Percentiles rank a stretch among this genome's conserved stretches.
These are phyloP conservation scores for Lathyrus tuberosus DNA, from an alignment of 306 rosid species.

Conservation along the genomic window DNA sequence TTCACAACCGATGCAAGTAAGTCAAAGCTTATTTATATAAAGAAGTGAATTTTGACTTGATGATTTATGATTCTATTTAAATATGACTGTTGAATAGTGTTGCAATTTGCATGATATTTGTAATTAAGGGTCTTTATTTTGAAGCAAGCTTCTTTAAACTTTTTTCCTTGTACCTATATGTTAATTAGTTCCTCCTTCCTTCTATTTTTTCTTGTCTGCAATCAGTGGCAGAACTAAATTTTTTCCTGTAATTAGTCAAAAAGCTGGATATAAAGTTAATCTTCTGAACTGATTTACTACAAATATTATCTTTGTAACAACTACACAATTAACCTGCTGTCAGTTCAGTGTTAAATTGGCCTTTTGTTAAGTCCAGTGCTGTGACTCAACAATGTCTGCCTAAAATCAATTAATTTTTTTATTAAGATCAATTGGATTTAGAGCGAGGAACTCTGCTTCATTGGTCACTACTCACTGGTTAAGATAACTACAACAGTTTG, in stretches of 20 bases:
- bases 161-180: background rate
- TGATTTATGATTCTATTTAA: background rate
- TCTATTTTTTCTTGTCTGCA: constrained; percentile 9
- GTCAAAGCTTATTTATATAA: background rate
- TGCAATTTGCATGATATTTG: constrained; percentile 1
- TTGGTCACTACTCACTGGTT: background rate
- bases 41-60: constrained; percentile 5
- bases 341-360: background rate
- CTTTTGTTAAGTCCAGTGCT: background rate
- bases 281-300: too few relatives aligned
- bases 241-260: constrained; percentile 1
- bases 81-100: background rate
- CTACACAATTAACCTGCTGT: background rate
- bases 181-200: constrained; percentile 19
- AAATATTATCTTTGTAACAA: too few relatives aligned
- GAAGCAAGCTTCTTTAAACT: constrained; percentile 24
- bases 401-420: constrained; percentile 4
- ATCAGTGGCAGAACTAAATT: background rate
- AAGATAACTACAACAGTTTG: constrained; percentile 4
- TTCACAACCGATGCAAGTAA: constrained; percentile 97
- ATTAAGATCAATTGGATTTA: constrained; percentile 17
- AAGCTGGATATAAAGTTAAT: background rate
- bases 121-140: background rate
- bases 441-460: constrained; percentile 1
- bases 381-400: background rate